phyloP scores from a whole-genome alignment of 345 rosid species.

The Jatropha curcas region DNA sequence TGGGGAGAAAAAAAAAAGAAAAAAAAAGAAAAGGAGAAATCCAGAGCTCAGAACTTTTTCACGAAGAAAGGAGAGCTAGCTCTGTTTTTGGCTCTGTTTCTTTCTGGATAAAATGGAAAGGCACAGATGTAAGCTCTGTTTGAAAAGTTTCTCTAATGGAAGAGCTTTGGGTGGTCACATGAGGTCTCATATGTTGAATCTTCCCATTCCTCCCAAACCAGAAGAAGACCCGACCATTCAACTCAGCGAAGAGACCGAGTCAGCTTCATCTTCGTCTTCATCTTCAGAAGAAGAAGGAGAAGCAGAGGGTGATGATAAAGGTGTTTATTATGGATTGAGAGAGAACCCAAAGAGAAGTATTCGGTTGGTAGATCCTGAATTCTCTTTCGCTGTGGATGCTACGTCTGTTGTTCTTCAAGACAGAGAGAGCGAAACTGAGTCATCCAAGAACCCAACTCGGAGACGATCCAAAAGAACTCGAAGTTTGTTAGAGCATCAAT shows the following conservation, averaged over 20 bases:
- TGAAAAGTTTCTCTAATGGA: conserved; percentile 60
- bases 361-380: conserved; percentile 68
- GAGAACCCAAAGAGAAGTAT: conserved; percentile 56
- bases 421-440: conserved; percentile 80
- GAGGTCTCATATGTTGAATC: conserved; percentile 74
- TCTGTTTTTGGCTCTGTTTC: conserved; percentile 7
- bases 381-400: conserved; percentile 43
- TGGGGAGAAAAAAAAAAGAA: conserved; percentile 3
- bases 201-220: conserved; percentile 41
- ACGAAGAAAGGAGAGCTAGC: conserved; percentile 6
- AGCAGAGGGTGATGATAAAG: conserved; percentile 37
- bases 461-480: conserved; percentile 66
- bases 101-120: conserved; percentile 52
- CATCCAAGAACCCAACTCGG: conserved; percentile 62
- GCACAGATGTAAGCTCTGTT: conserved; percentile 73
- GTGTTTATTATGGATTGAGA: conserved; percentile 42
- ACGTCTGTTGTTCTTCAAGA: conserved; percentile 61
- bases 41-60: conserved; percentile 27
- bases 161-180: conserved; percentile 85
- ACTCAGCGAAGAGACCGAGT: conserved; percentile 42
- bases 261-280: conserved; percentile 43
- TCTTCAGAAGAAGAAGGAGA: conserved; percentile 49
- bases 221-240: conserved; percentile 34
- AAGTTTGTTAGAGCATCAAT: conserved; percentile 26
- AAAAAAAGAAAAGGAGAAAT: too few relatives aligned